phyloP scores from a whole-genome alignment of 2,329 filamentous ascomycete genomes.

The Knoxdaviesia proteae region DNA sequence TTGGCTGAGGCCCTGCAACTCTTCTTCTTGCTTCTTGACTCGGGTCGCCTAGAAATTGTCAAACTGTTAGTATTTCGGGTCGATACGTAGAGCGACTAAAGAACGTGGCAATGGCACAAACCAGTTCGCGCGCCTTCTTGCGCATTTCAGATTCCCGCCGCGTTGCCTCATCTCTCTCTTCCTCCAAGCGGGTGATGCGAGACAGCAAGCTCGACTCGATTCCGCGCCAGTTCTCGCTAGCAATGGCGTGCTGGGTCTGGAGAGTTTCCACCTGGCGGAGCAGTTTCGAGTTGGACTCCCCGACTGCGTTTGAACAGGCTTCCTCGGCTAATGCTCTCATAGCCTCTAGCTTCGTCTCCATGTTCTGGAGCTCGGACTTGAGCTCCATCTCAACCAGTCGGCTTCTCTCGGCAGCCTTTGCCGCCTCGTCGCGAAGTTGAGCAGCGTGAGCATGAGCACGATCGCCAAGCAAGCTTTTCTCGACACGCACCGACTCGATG shows the following conservation, averaged over 20 bases:
- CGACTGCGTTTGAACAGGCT: conserved; percentile 58
- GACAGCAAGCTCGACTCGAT: conserved; percentile 75
- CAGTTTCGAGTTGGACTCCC: conserved; percentile 74
- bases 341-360: conserved; percentile 80
- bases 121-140: conserved; percentile 71
- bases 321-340: conserved; percentile 76
- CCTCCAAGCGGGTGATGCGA: conserved; percentile 59
- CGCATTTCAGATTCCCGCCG: conserved; percentile 72
- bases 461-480: conserved; percentile 56
- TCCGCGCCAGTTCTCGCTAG: conserved; percentile 93
- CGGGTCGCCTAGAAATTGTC: conserved; percentile 30
- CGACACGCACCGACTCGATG: conserved; percentile 47
- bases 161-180: conserved; percentile 71
- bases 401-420: conserved; percentile 50
- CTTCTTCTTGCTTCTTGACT: conserved; percentile 55
- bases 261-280: conserved; percentile 86
- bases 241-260: conserved; percentile 84
- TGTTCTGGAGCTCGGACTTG: conserved; percentile 51
- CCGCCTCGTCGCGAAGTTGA: conserved; percentile 52
- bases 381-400: conserved; percentile 54
- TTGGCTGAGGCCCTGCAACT: conserved; percentile 53
- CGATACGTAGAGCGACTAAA: not conserved
- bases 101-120: conserved; percentile 20
- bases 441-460: conserved; percentile 42
- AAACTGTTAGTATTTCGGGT: not conserved